A percentile compares a stretch with the other conserved stretches of the same genome.
Conservation (phyloP, 2,329 filamentous ascomycete species). For the Aspergillus fructus region DNA sequence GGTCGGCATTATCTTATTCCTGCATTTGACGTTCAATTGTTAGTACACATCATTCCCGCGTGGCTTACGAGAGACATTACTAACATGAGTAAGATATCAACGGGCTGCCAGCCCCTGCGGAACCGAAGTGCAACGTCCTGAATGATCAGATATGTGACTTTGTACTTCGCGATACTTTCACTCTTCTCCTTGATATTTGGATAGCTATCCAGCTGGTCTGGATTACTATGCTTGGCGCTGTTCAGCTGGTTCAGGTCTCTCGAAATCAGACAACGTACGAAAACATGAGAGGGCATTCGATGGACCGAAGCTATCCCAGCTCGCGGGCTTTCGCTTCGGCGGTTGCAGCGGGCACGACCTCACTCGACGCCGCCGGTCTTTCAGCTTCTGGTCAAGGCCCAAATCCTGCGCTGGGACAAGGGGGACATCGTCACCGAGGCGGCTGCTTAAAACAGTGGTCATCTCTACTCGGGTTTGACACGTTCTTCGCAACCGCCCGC, state of each 20-base stretch:
- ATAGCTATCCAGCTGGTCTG: constrained; percentile 80
- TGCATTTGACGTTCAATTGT: constrained; percentile 73
- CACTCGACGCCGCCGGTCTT: constrained; percentile 68
- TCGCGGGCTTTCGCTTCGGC: constrained; percentile 62
- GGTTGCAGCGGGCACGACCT: constrained; percentile 69
- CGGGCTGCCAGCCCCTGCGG: constrained; percentile 52
- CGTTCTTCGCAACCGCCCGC: constrained; percentile 86
- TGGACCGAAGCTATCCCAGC: constrained; percentile 53
- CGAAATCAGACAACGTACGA: constrained; percentile 95
- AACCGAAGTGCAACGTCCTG: constrained; percentile 68
- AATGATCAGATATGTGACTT: constrained; percentile 72
- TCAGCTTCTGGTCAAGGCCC: constrained; percentile 65
- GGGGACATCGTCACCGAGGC: constrained; percentile 47
- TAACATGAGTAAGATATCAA: constrained; percentile 56
- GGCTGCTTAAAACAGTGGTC: constrained; percentile 78
- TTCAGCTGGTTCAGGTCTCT: constrained; percentile 89
- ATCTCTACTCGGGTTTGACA: constrained; percentile 83
- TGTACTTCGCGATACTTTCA: constrained; percentile 79
- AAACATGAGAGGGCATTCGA: constrained; percentile 81
- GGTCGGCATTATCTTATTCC: constrained; percentile 69
- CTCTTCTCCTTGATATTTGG: constrained; percentile 78
- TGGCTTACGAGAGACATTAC: background rate
- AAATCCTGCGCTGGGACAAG: constrained; percentile 52
- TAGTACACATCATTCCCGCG: constrained; percentile 34
- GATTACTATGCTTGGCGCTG: constrained; percentile 95